A percentile compares a stretch with the other conserved stretches of the same genome.
Evolutionary conservation across 148 eudicot genomes (phyloP).

Genomic region (Chenopodium berlandieri): DNA sequence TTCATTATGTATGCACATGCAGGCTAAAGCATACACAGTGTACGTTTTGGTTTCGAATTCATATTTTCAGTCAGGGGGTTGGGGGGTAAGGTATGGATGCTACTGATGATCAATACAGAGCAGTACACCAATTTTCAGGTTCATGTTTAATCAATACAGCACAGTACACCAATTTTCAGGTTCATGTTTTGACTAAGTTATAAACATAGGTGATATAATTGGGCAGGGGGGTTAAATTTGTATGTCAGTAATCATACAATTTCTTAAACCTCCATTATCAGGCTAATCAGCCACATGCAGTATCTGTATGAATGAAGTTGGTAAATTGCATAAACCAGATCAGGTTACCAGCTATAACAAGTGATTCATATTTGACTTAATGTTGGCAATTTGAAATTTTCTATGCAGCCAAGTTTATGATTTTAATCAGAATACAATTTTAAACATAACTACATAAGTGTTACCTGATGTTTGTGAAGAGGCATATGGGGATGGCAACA

Average conservation of each 20-base stretch:
- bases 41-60: not conserved
- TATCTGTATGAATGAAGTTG: not conserved
- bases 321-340: not conserved
- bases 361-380: not conserved
- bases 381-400: not conserved
- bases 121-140: not conserved
- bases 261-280: not conserved
- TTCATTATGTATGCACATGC: not conserved
- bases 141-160: not conserved
- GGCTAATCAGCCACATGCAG: not conserved
- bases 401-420: not conserved
- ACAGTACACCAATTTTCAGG: not conserved
- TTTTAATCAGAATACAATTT: not conserved
- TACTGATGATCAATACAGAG: not conserved
- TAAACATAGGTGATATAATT: not conserved
- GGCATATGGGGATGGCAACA: slow-evolving; percentile 41
- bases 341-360: not conserved
- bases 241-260: not conserved
- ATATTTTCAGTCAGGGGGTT: not conserved
- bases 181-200: not conserved
- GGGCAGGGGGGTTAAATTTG: not conserved
- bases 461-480: slow-evolving; percentile 78
- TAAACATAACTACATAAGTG: slow-evolving; percentile 20
- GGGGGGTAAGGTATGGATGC: not conserved
- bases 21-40: no score